These are phyloP conservation scores for Hibiscus mutabilis DNA, from an alignment of 345 rosid species.

Conservation along the genomic window DNA sequence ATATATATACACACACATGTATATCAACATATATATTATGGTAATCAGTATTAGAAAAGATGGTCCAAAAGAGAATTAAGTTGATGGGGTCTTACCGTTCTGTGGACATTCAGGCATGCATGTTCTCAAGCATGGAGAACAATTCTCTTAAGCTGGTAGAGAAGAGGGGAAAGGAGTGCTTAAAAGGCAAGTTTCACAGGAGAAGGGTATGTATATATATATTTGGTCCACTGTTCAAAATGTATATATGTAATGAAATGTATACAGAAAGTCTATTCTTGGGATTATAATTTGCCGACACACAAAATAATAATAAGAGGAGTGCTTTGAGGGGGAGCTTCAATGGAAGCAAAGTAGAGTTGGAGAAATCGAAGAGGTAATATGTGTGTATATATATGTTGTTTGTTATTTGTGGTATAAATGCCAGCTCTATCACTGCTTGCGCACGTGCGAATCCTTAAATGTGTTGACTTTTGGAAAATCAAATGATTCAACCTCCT, in stretches of 20 bases:
- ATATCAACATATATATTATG: too few species aligned
- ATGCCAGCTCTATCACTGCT: constrained; percentile 32
- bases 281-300: constrained; percentile 7
- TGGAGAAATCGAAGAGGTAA: background rate
- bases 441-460: constrained; percentile 32
- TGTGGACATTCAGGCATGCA: constrained; percentile 98
- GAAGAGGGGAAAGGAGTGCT: constrained; percentile 37
- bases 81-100: constrained; percentile 51
- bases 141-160: background rate
- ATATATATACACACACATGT: too few species aligned
- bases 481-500: constrained; percentile 1
- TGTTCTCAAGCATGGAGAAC: constrained; percentile 40
- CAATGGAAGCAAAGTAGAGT: constrained; percentile 13
- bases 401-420: background rate
- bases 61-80: too few species aligned
- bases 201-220: constrained; percentile 10
- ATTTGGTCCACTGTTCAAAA: constrained; percentile 13
- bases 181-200: constrained; percentile 66
- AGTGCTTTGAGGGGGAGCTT: background rate
- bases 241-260: background rate
- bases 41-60: background rate
- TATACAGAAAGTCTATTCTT: constrained; percentile 6
- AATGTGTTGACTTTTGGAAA: constrained; percentile 6
- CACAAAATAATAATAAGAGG: background rate
- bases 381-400: background rate